These are phyloP conservation scores for Dichotomopilus funicola DNA, from an alignment of 2,329 filamentous ascomycete species.

Conservation along the genomic window DNA sequence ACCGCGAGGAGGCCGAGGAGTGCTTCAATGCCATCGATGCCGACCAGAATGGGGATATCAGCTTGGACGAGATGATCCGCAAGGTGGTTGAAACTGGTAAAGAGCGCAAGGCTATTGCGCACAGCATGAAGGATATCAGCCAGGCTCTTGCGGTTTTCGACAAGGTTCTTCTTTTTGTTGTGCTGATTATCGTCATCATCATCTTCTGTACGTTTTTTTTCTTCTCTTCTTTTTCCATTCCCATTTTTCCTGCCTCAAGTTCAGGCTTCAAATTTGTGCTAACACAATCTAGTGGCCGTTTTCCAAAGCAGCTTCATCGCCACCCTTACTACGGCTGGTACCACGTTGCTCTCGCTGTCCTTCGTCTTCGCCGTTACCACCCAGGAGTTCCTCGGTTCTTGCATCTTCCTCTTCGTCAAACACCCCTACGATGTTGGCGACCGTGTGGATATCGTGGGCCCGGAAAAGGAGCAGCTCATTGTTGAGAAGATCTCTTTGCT, in stretches of 20 bases:
- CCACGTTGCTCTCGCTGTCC: conserved; percentile 86
- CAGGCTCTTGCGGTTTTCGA: conserved; percentile 90
- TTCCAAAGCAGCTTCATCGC: conserved; percentile 80
- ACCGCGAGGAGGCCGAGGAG: conserved; percentile 74
- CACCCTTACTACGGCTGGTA: conserved; percentile 83
- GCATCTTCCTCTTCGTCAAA: conserved; percentile 98
- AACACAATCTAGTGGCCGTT: conserved; percentile 58
- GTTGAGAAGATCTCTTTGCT: conserved; percentile 93
- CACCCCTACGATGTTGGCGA: conserved; percentile 96
- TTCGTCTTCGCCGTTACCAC: conserved; percentile 91
- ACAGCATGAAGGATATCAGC: conserved; percentile 95
- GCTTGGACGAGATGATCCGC: conserved; percentile 88
- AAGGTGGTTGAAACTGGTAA: conserved; percentile 78
- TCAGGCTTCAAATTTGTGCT: conserved; percentile 3
- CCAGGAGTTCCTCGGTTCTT: conserved; percentile 94
- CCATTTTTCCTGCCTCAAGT: neutral
- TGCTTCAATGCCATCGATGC: conserved; percentile 74
- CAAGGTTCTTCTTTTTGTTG: conserved; percentile 73
- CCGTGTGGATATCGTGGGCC: conserved; percentile 69
- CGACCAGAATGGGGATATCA: conserved; percentile 90
- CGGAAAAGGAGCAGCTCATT: conserved; percentile 56
- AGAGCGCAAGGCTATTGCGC: conserved; percentile 79
- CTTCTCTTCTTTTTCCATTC: no score
- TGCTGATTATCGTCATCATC: conserved; percentile 73
- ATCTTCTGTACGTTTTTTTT: conserved; percentile 59